Conservation (phyloP, 495 filamentous ascomycete species). For the Baudoinia panamericana region DNA sequence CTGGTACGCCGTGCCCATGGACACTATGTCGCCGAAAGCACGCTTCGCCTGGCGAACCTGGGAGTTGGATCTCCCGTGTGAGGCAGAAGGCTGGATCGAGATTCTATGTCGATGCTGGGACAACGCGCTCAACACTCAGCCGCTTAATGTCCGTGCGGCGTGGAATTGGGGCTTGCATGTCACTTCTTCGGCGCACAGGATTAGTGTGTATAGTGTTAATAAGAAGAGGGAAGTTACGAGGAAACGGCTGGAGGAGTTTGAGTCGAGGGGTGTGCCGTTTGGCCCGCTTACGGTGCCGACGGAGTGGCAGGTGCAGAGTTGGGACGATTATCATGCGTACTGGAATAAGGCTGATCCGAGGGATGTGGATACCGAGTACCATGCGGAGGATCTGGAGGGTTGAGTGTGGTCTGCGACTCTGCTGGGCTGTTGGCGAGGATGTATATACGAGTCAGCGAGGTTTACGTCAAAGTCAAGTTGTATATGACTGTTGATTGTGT, state of each 20-base stretch:
- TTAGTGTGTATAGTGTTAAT: constrained; percentile 27
- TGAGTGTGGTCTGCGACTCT: no score
- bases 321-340: constrained; percentile 36
- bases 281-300: constrained; percentile 14
- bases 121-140: constrained; percentile 34
- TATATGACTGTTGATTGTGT: no score
- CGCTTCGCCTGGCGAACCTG: constrained; percentile 32
- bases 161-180: constrained; percentile 21
- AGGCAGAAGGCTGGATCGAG: constrained; percentile 35
- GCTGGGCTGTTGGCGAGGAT: no score
- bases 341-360: constrained; percentile 36
- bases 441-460: no score
- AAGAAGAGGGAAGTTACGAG: constrained; percentile 9
- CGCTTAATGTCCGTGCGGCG: constrained; percentile 29
- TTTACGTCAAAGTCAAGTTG: no score
- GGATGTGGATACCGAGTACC: constrained; percentile 24
- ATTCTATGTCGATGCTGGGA: constrained; percentile 35
- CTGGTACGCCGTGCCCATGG: constrained; percentile 31
- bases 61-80: constrained; percentile 32
- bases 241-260: constrained; percentile 12
- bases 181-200: constrained; percentile 12
- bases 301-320: constrained; percentile 30
- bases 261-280: constrained; percentile 14
- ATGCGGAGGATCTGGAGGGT: neutral
- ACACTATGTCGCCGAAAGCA: constrained; percentile 30